A percentile compares a stretch with the other conserved stretches of the same genome.
Evolutionary conservation across 129 eudicot species (phyloP).

Genomic region (Tagetes erecta): DNA sequence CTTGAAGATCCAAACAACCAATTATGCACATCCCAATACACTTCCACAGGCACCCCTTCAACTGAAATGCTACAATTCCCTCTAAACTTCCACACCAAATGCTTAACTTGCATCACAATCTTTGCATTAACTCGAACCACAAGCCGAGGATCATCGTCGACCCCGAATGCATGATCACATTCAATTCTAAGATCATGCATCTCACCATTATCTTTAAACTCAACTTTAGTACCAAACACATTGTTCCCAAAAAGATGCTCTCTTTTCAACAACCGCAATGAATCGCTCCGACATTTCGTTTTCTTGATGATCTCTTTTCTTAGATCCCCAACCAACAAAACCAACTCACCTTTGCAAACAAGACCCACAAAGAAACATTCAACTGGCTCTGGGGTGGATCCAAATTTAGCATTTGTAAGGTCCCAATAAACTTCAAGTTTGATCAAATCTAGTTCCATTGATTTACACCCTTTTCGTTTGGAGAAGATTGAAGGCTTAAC

Average conservation of each 20-base stretch:
- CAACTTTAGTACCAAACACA: constrained; percentile 56
- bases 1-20: constrained; percentile 67
- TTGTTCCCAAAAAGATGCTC: constrained; percentile 74
- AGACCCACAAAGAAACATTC: constrained; percentile 68
- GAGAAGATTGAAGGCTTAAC: constrained; percentile 73
- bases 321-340: constrained; percentile 75
- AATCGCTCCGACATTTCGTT: constrained; percentile 35
- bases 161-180: constrained; percentile 47
- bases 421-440: constrained; percentile 76
- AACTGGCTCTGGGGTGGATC: constrained; percentile 74
- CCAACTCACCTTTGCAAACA: constrained; percentile 52
- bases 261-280: constrained; percentile 55
- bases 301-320: constrained; percentile 67
- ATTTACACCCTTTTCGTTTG: constrained; percentile 68
- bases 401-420: constrained; percentile 64
- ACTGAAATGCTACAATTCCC: constrained; percentile 65
- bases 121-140: constrained; percentile 60
- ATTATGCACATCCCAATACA: constrained; percentile 82
- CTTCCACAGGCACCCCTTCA: constrained; percentile 77
- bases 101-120: constrained; percentile 70
- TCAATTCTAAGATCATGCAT: constrained; percentile 69
- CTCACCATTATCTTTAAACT: constrained; percentile 60
- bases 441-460: constrained; percentile 45
- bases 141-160: constrained; percentile 48
- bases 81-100: constrained; percentile 71